A percentile compares a stretch with the other conserved stretches of the same genome.
Conservation (phyloP, 768 basidiomycete genomes). For the Saitozyma sp. region DNA sequence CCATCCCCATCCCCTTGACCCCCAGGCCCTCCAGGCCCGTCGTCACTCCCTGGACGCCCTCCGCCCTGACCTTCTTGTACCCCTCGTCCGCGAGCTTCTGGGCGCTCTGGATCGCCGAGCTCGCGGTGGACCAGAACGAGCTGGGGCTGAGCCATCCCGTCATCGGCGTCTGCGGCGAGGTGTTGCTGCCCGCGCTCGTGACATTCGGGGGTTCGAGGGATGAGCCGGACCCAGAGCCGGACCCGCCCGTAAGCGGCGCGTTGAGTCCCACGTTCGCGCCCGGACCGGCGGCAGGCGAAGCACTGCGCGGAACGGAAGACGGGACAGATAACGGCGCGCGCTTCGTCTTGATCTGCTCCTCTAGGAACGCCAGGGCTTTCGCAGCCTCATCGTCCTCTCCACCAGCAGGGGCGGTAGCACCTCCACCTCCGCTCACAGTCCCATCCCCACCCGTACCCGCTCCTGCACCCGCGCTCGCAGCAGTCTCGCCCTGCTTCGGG, state of each 20-base stretch:
- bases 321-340: conserved; percentile 56
- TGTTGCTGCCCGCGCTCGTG: conserved; percentile 41
- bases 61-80: conserved; percentile 72
- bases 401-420: conserved; percentile 10
- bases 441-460: not conserved
- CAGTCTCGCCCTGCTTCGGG: not conserved
- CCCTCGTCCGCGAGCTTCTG: conserved; percentile 86
- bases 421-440: not conserved
- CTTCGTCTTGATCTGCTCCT: conserved; percentile 85
- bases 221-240: not conserved
- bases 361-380: conserved; percentile 86
- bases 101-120: conserved; percentile 82
- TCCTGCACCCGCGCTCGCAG: not conserved
- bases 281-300: conserved; percentile 45
- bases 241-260: not conserved
- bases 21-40: conserved; percentile 31
- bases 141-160: conserved; percentile 60
- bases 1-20: conserved; percentile 54
- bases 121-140: conserved; percentile 82
- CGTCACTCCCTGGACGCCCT: conserved; percentile 44
- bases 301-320: conserved; percentile 41
- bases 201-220: not conserved
- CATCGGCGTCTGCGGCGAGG: too few species aligned
- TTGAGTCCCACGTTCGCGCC: conserved; percentile 1
- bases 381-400: conserved; percentile 65